These are phyloP conservation scores for Penicillium turbatum DNA, from an alignment of 495 filamentous ascomycete species.

Conservation along the genomic window DNA sequence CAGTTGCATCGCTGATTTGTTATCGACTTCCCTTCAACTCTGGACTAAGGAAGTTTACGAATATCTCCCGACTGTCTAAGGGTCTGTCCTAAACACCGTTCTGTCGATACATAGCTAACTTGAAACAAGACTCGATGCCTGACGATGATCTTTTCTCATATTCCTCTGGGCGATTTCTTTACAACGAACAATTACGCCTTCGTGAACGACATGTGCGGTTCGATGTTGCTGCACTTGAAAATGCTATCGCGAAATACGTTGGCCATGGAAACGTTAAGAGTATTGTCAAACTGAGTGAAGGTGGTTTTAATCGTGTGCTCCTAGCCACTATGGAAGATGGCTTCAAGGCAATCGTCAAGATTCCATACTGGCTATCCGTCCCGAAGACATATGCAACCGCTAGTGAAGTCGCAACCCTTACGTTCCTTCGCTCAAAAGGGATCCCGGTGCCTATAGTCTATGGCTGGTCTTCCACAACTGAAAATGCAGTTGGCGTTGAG, in stretches of 20 bases:
- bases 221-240: conserved; percentile 17
- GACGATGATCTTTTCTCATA: conserved; percentile 15
- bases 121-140: conserved; percentile 14
- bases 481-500: background rate
- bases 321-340: conserved; percentile 27
- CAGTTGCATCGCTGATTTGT: background rate
- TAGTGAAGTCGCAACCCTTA: conserved; percentile 36
- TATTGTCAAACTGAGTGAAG: conserved; percentile 23
- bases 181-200: conserved; percentile 19
- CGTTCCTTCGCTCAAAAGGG: conserved; percentile 24
- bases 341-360: conserved; percentile 21
- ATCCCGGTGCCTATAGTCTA: conserved; percentile 22
- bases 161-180: conserved; percentile 16
- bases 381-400: conserved; percentile 26
- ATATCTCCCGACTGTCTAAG: background rate
- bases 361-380: conserved; percentile 20
- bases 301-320: conserved; percentile 29
- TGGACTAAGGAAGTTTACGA: background rate
- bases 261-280: conserved; percentile 12
- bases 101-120: background rate
- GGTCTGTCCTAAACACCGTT: background rate
- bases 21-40: background rate
- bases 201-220: conserved; percentile 21
- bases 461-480: conserved; percentile 3
- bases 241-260: conserved; percentile 10